phyloP scores from a whole-genome alignment of 257 asterid genomes.

The Scutellaria barbata region DNA sequence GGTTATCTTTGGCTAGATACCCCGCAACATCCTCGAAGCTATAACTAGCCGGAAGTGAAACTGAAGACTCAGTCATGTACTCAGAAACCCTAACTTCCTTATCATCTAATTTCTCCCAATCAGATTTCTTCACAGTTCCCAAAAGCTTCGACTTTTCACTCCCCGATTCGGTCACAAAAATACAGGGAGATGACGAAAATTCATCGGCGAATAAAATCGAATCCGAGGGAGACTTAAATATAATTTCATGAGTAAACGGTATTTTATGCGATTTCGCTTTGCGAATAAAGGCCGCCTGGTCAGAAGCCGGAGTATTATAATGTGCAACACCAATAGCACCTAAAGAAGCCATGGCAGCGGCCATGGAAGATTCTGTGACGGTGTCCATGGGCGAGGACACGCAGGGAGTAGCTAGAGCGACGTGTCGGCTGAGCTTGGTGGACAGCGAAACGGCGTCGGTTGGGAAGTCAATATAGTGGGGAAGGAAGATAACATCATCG shows the following conservation, averaged over 20 bases:
- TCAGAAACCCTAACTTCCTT: conserved; percentile 57
- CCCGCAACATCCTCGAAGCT: conserved; percentile 77
- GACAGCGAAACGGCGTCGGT: conserved; percentile 78
- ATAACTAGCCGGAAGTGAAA: conserved; percentile 60
- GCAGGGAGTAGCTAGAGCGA: conserved; percentile 76
- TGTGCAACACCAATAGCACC: conserved; percentile 80
- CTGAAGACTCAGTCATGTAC: conserved; percentile 56
- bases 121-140: conserved; percentile 57
- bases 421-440: conserved; percentile 67
- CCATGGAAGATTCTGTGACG: conserved; percentile 88
- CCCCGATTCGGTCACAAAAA: conserved; percentile 68
- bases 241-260: conserved; percentile 58
- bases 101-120: conserved; percentile 62
- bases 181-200: conserved; percentile 61
- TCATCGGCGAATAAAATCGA: conserved; percentile 56
- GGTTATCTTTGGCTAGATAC: conserved; percentile 55
- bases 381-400: conserved; percentile 98
- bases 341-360: conserved; percentile 84
- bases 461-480: conserved; percentile 87
- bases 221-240: conserved; percentile 57
- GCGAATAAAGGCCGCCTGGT: conserved; percentile 67
- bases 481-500: conserved; percentile 92
- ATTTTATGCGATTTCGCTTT: conserved; percentile 71
- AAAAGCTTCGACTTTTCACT: conserved; percentile 47
- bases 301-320: conserved; percentile 58